These are phyloP conservation scores for Hygrophila difformis DNA, from an alignment of 257 asterid species.

Conservation along the genomic window DNA sequence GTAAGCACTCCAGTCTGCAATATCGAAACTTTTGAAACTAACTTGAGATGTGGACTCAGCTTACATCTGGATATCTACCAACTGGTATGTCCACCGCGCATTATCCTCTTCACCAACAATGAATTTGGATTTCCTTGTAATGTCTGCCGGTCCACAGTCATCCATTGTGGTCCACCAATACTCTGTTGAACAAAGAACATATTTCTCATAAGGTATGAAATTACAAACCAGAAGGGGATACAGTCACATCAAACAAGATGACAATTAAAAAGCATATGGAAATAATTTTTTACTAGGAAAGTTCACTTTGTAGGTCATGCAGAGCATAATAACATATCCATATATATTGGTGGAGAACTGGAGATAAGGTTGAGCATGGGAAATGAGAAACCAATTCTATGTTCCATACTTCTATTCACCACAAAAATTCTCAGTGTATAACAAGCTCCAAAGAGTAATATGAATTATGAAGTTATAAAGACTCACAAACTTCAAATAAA, in stretches of 20 bases:
- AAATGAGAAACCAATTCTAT: no score
- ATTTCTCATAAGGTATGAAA: background rate
- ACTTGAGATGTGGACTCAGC: conserved; percentile 17
- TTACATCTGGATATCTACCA: conserved; percentile 73
- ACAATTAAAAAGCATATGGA: no score
- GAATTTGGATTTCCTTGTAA: conserved; percentile 61
- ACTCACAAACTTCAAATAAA: background rate
- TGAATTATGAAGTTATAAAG: no score
- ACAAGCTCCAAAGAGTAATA: no score
- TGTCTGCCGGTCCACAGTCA: conserved; percentile 68
- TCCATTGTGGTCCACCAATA: conserved; percentile 50
- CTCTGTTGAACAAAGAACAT: conserved; percentile 29
- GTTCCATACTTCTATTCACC: no score
- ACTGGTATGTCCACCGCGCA: conserved; percentile 82
- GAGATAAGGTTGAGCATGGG: no score
- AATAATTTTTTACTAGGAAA: no score
- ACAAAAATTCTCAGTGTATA: no score
- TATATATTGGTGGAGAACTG: background rate
- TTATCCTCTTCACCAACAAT: conserved; percentile 40
- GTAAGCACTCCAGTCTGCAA: background rate
- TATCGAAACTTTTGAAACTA: background rate
- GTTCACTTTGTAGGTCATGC: no score
- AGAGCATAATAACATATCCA: background rate
- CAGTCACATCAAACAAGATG: no score
- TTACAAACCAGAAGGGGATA: background rate